Conservation (phyloP, 495 filamentous ascomycete species). For the Immersiella caudata region DNA sequence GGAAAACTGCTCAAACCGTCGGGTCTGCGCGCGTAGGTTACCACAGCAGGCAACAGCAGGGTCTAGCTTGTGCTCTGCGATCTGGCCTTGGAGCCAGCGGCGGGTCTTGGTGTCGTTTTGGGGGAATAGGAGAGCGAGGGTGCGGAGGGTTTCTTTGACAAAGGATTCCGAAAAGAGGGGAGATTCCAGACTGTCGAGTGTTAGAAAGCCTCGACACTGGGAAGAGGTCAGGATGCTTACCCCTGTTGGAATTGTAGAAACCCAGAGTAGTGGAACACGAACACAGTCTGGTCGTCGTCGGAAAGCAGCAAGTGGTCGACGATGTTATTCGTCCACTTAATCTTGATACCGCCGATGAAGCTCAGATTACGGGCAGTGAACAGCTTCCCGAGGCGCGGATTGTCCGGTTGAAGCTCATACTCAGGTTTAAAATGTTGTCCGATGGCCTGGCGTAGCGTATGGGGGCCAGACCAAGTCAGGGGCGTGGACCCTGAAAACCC, state of each 20-base stretch:
- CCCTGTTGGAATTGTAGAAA: conserved; percentile 35
- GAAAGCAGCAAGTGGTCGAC: conserved; percentile 46
- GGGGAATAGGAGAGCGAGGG: conserved; percentile 50
- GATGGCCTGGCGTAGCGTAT: conserved; percentile 11
- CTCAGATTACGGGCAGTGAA: conserved; percentile 27
- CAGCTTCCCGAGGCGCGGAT: conserved; percentile 17
- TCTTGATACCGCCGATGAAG: conserved; percentile 41
- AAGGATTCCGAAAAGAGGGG: conserved; percentile 38
- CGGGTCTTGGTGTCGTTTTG: conserved; percentile 32
- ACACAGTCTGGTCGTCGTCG: conserved; percentile 43
- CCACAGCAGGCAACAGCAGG: neutral
- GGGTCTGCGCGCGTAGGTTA: conserved; percentile 37
- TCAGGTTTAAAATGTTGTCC: conserved; percentile 5
- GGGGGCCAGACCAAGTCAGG: conserved; percentile 9
- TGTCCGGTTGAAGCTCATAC: neutral
- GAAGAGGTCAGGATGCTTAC: neutral
- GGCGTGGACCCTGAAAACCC: conserved; percentile 5
- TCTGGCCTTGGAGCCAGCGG: conserved; percentile 25
- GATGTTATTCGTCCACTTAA: conserved; percentile 47
- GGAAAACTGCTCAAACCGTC: conserved; percentile 44
- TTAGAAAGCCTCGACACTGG: neutral
- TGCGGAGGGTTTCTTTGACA: conserved; percentile 49
- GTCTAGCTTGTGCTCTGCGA: conserved; percentile 1
- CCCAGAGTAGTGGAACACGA: conserved; percentile 46
- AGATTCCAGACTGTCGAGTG: neutral